Evolutionary conservation across 2,329 filamentous ascomycete species (phyloP), one percentile per base, ranked within the genome.

Genomic region (Botrytis pseudocinerea): DNA sequence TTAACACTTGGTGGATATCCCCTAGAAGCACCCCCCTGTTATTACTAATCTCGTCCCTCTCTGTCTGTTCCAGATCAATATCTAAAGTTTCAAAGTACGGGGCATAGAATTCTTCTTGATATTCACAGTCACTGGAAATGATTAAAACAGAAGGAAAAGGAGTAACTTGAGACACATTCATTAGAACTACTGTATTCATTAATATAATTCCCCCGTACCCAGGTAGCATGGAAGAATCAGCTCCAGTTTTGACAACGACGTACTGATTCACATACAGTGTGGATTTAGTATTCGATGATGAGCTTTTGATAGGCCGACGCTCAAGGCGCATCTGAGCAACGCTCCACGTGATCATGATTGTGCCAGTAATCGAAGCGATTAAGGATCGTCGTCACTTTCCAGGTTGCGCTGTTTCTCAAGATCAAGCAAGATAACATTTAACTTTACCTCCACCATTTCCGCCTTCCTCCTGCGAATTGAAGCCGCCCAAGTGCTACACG

Each of bases 321-420:
- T 48, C 51, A 69, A 72, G 69, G 62, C 60, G 57, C 42, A 72
- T 57, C 14, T 38, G 3, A 14, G 6, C 38, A n/a, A 60, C 28
- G 61, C 32, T 22, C 18, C 70, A 72, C 62, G 70, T 72, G 70
- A 72, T 35, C 62, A 42, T 72, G 70, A 72, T 35, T 68, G 40
- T 69, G 40, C 38, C 54, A 40, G 22, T 59, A 35, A 66, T 57
- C 28, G 61, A 71, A 71, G 70, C 70, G 70, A 71, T 35, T 54
- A 3, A 57, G 65, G 65, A 57, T 66, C 51, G n/a, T 72, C 70
- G 70, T 72, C 70, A 72, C 70, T 72, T 72, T 66, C 70, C 60
- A 69, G 62, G 46, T 69, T 69, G 51, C 59, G 62, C 70, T 68
- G 51, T 40, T 59, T 66, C 63, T 72, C 48, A 46, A 46, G 64